Conservation (phyloP, 305 asterid genomes). For the Fraxinus sp. region DNA sequence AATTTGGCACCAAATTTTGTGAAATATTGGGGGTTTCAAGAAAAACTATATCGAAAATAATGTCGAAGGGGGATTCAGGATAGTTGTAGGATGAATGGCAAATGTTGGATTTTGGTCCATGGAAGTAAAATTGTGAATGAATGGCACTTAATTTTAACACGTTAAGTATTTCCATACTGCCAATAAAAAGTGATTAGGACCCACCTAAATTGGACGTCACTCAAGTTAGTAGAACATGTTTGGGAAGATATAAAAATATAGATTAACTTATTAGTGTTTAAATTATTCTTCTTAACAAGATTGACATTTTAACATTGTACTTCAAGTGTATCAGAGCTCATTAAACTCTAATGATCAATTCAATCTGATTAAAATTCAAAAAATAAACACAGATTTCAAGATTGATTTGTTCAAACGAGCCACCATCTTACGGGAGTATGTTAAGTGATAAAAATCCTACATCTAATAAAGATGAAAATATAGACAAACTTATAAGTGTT, state of each 20-base stretch:
- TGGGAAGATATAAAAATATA: no score
- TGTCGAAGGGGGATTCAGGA: neutral
- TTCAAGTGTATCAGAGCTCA: no score
- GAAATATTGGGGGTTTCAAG: neutral
- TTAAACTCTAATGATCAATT: neutral
- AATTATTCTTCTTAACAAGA: no score
- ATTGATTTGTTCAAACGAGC: neutral
- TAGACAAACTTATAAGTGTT: no score
- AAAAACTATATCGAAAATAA: neutral
- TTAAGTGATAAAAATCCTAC: no score
- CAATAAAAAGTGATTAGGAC: neutral
- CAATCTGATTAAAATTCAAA: neutral
- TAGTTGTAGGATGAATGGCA: slow-evolving; percentile 12
- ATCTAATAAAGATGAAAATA: no score
- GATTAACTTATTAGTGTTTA: no score
- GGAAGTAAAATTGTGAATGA: slow-evolving; percentile 20
- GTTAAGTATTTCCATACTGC: neutral
- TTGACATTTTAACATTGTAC: no score
- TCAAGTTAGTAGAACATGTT: neutral
- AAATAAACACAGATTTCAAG: no score
- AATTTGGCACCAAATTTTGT: neutral
- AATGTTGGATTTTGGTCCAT: slow-evolving; percentile 24
- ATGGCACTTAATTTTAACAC: slow-evolving; percentile 32
- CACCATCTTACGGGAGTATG: neutral
- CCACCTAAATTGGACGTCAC: neutral